Evolutionary conservation across 805 yeast species (phyloP), one percentile per base, ranked within the genome.

Genomic region (Starmerella potacharoeniae): DNA sequence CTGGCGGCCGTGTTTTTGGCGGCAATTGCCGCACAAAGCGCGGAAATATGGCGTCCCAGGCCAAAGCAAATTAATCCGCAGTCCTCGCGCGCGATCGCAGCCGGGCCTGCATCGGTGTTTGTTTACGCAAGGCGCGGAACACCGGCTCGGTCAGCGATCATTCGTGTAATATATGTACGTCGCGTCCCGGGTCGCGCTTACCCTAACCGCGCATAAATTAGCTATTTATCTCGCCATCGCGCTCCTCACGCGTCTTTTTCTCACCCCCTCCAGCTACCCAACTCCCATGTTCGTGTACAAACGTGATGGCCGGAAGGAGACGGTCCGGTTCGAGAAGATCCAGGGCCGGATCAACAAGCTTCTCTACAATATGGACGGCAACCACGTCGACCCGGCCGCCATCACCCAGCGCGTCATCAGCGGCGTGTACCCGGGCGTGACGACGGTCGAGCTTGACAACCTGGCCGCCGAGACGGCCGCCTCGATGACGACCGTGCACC

Each of bases 391-490:
- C 68, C 90, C 97, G 39, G 96, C 86, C 54, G 86, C 93, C 61
- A 89, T 93, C 71, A 91, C 98, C 28, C 97, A 93, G 71, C 80
- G 95, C 68, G 95, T 91, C 64, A 90, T 89, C 50, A 80, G 93
- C 13, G 98, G 98, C 69, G 96, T 93, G 55, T 93, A 91, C 71
- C 95, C 88, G 66, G 97, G 97, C 66, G 98, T 93, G 52, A 89
- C 91, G 66, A 93, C 97, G 54, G 79, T 84, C 58, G 97, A 93
- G 70, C 74, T 85, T 57, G 89, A 82, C 63, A 81, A 82, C 65
- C 70, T 84, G 47, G 90, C 97, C 49, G 97, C 97, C 45, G 98
- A 93, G 72, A 89, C 96, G 39, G 95, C 96, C 55, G 97, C 97
- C 44, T 86, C 84, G 68, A 87, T 93, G 96, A 89, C 97, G 56